Percentiles rank a stretch among this genome's conserved stretches.
These are phyloP conservation scores for Voacanga thouarsii DNA, from an alignment of 257 asterid genomes.

Conservation along the genomic window DNA sequence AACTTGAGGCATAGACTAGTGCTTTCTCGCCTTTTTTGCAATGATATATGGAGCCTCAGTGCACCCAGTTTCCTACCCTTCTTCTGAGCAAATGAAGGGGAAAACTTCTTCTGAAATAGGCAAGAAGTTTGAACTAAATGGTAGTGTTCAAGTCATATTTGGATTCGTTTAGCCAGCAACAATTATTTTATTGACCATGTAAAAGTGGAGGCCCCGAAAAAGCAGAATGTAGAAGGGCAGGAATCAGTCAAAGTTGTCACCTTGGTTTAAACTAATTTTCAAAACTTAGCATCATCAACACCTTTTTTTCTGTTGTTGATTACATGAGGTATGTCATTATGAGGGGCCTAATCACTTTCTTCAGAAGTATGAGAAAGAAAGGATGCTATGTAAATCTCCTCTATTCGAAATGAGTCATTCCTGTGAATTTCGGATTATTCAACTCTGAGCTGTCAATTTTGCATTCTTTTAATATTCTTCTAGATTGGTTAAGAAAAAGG, in stretches of 20 bases:
- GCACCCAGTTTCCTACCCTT: background rate
- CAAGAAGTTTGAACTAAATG: background rate
- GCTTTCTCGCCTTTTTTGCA: background rate
- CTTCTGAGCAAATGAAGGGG: background rate
- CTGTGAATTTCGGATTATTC: background rate
- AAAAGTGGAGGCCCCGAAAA: background rate
- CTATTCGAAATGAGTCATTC: background rate
- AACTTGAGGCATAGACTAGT: background rate
- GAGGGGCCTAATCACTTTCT: background rate
- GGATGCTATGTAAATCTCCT: background rate
- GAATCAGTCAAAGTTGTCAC: conserved; percentile 15
- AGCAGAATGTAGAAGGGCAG: background rate
- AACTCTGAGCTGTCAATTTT: conserved; percentile 10
- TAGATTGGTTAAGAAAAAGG: background rate
- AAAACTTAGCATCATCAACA: background rate
- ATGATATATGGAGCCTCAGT: background rate
- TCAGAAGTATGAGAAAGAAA: conserved; percentile 1
- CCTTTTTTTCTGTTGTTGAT: background rate
- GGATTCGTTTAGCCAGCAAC: conserved; percentile 3
- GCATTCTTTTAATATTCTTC: conserved; percentile 10
- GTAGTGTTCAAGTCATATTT: conserved; percentile 10
- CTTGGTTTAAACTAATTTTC: conserved; percentile 7
- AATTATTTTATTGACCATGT: background rate
- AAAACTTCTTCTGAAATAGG: background rate
- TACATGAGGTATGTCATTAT: background rate